Evolutionary conservation across 352 stramenopile genomes (phyloP), one percentile per base, ranked within the genome.

Genomic region (Globisporangium spiculum): DNA sequence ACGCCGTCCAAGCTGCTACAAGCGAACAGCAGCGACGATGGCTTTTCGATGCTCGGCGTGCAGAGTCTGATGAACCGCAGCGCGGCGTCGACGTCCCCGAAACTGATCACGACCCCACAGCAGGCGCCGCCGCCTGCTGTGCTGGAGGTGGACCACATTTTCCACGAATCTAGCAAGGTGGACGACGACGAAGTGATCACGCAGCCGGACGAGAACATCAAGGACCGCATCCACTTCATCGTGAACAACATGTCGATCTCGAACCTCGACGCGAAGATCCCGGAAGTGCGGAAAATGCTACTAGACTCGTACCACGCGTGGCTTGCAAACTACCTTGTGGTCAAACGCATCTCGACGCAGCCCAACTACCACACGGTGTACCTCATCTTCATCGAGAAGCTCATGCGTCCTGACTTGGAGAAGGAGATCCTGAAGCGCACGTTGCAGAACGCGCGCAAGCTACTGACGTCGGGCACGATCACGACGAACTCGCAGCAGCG

Each of bases 191-290:
- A 91, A 71, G 75, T 72, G 14, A 74, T 93, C 30, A 68, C 75
- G 52, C 87, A 96, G 64, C 89, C 89, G 0, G 89, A 95, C 14
- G 85, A 94, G 71, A 84, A 67, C 24, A 73, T 99, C 56, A 88
- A 98, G 63, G 97, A 99, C 75, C 85, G 97, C n/a, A 97, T 99
- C 69, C 96, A 99, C 75, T 99, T 99, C 71, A 96, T 99, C 22
- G 97, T 99, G 72, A 99, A 99, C 83, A 99, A 99, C 76, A 95
- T 99, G 76, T 98, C 97, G 55, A 94, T 97, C 62, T 97, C 88
- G 27, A 99, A 99, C 74, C 79, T 99, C 24, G 96, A 99, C 60
- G 84, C 84, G 32, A 99, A 99, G 80, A 97, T 98, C 32, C 83
- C 95, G 24, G 97, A 99, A 68, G 84, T 99, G 46, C 96, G 93